phyloP scores from a whole-genome alignment of 805 yeast species.

The Candida tibetensis region DNA sequence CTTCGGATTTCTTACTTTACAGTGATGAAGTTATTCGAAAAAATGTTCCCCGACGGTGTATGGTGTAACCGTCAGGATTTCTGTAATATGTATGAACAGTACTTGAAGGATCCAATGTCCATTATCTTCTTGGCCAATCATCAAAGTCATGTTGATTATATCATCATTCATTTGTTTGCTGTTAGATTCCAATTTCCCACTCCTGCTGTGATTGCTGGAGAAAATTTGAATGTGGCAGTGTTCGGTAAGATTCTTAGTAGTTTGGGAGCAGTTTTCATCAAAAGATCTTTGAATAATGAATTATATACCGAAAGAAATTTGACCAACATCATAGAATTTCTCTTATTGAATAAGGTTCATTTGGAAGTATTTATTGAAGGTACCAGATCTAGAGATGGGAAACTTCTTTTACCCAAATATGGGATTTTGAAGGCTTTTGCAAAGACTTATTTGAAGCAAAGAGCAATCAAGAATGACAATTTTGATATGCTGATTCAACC shows the following conservation, averaged over 20 bases:
- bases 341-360: conserved; percentile 46
- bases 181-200: conserved; percentile 51
- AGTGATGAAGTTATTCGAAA: conserved; percentile 28
- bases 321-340: conserved; percentile 47
- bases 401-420: conserved; percentile 57
- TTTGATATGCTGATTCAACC: conserved; percentile 48
- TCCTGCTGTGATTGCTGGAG: conserved; percentile 65
- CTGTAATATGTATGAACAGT: conserved; percentile 25
- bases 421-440: conserved; percentile 56
- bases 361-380: conserved; percentile 65
- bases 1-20: conserved; percentile 38
- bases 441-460: conserved; percentile 44
- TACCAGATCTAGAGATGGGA: conserved; percentile 66
- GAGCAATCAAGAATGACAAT: conserved; percentile 13
- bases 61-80: conserved; percentile 37
- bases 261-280: conserved; percentile 57
- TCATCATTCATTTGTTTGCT: conserved; percentile 52
- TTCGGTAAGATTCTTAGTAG: conserved; percentile 49
- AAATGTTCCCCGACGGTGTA: conserved; percentile 43
- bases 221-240: conserved; percentile 57
- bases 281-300: conserved; percentile 46
- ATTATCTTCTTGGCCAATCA: conserved; percentile 57
- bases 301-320: conserved; percentile 46
- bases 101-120: conserved; percentile 41
- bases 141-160: conserved; percentile 61